phyloP scores from a whole-genome alignment of 257 asterid genomes.

The Solanum pinnatisectum region DNA sequence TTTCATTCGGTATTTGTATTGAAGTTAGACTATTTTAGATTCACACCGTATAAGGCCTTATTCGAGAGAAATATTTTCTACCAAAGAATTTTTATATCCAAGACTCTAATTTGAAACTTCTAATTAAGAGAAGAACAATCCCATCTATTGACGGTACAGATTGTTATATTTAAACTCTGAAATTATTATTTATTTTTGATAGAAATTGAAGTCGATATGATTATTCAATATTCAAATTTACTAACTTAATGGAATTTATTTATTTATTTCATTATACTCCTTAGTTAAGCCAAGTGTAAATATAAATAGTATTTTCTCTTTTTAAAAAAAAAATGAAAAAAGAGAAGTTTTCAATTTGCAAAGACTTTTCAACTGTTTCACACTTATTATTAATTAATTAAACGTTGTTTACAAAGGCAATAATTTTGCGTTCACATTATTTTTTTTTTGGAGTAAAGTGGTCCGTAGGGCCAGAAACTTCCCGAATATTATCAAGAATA shows the following conservation, averaged over 20 bases:
- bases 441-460: background rate
- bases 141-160: too few relatives aligned
- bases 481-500: background rate
- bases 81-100: fast-evolving
- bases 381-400: background rate
- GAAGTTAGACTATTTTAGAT: fast-evolving
- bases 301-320: too few relatives aligned
- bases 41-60: too few relatives aligned
- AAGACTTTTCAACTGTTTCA: background rate
- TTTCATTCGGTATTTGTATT: too few relatives aligned
- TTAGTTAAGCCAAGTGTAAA: background rate
- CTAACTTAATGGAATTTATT: too few relatives aligned
- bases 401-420: background rate
- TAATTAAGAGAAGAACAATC: too few relatives aligned
- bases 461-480: background rate
- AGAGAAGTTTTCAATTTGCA: background rate
- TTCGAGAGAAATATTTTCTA: too few relatives aligned
- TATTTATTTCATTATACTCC: background rate
- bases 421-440: background rate
- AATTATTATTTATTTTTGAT: too few relatives aligned
- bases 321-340: too few relatives aligned
- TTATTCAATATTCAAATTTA: too few relatives aligned
- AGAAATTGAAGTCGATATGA: too few relatives aligned
- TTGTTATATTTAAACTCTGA: too few relatives aligned
- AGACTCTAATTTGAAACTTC: fast-evolving